Evolutionary conservation across 805 yeast genomes (phyloP), one percentile per base, ranked within the genome.

Genomic region (Wickerhamiella qilinensis): DNA sequence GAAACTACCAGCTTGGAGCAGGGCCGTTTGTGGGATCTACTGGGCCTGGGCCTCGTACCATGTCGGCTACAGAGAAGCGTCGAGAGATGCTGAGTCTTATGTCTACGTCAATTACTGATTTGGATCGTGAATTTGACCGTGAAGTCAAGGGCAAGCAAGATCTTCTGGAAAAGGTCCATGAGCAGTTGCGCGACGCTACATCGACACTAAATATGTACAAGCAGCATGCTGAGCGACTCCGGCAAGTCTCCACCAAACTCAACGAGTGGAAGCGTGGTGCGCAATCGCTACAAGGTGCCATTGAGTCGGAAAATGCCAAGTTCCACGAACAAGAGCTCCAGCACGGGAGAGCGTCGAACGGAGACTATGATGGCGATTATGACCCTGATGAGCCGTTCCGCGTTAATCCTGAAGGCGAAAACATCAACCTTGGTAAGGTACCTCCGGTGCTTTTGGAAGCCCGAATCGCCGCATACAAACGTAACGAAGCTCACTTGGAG

Each of bases 341-440:
- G 60, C 38, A 59, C 58, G 43, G 64, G 37, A 41, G 40, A 31
- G 16, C 25, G 15, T 41, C 42, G 22, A 38, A 47, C 18, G 56
- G 56, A 17, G 62, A 58, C 11, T 49, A 32, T 32, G 69, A 69
- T 19, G 77, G 75, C 20, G 74, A 68, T 40, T 77, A 74, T 49
- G 88, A 80, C 56, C 88, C 94, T 0, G 96, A 86, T 58, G 88
- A 82, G 52, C 94, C 95, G n/a, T 88, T 83, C 57, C 68, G 79
- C 36, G 69, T 83, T 9, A 33, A 36, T 16, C 27, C 15, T 18
- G 36, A 36, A 9, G 30, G 27, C 11, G 25, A 19, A 11, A 25
- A 33, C 3, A 35, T 33, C n/a, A 39, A 34, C 22, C 35, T 36
- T 27, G 32, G 24, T n/a, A 15, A 27, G 18, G 32, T 46, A 16